A percentile compares a stretch with the other conserved stretches of the same genome.
phyloP scores from a whole-genome alignment of 257 asterid genomes.

The Capsicum rhomboideum region DNA sequence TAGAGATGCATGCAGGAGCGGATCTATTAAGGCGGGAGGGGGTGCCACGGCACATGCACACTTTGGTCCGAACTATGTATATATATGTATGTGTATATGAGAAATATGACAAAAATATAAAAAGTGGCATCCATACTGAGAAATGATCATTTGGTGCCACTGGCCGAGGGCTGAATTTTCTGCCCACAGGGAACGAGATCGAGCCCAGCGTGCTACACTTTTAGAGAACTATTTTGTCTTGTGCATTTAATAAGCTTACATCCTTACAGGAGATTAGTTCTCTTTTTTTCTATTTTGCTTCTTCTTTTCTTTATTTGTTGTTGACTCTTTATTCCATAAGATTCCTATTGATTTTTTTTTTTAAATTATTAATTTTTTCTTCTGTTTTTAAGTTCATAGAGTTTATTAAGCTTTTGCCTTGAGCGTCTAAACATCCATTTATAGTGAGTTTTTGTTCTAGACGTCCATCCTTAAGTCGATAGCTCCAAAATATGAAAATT shows the following conservation, averaged over 20 bases:
- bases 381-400: background rate
- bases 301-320: background rate
- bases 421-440: background rate
- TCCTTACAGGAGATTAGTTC: background rate
- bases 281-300: background rate
- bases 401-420: background rate
- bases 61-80: background rate
- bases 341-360: background rate
- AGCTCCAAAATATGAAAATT: too few species aligned
- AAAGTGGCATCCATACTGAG: background rate
- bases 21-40: background rate
- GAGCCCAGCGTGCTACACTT: background rate
- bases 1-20: background rate
- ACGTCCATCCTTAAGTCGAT: background rate
- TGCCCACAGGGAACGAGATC: background rate
- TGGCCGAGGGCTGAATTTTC: background rate
- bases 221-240: background rate
- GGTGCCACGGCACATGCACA: background rate
- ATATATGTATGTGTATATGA: background rate
- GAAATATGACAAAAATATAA: background rate
- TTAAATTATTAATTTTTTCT: background rate
- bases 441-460: background rate
- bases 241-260: background rate
- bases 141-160: background rate
- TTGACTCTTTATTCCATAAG: background rate